Evolutionary conservation across 768 basidiomycete genomes (phyloP).

Genomic region (Mycena kentingensis): DNA sequence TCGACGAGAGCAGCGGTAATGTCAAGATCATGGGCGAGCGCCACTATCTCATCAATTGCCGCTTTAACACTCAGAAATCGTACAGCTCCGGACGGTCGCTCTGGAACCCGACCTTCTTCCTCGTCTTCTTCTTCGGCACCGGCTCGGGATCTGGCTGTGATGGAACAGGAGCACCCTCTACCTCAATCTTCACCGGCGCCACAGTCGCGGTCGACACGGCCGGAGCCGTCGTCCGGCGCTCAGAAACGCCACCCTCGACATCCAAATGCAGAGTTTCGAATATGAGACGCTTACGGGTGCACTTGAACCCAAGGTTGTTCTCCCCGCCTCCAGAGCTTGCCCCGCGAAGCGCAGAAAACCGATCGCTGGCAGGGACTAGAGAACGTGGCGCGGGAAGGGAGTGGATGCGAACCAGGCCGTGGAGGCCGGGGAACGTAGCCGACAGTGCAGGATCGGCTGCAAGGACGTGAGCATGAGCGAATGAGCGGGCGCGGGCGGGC

Average conservation of each 20-base stretch:
- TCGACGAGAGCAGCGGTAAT: too few species aligned
- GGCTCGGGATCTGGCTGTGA: too few species aligned
- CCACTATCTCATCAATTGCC: too few species aligned
- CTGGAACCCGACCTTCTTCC: constrained; percentile 71
- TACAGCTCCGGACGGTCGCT: constrained; percentile 72
- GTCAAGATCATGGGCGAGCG: too few species aligned
- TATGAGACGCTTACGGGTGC: constrained; percentile 82
- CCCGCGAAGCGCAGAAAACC: constrained; percentile 81
- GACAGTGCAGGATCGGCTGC: constrained; percentile 78
- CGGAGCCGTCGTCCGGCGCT: constrained; percentile 65
- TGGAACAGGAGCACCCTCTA: constrained; percentile 45
- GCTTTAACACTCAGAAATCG: constrained; percentile 78
- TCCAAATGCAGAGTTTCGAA: constrained; percentile 92
- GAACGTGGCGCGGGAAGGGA: constrained; percentile 74
- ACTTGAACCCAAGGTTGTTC: constrained; percentile 95
- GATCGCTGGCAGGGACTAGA: constrained; percentile 77
- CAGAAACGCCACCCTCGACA: constrained; percentile 81
- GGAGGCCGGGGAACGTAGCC: constrained; percentile 76
- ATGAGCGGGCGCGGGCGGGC: constrained; percentile 2
- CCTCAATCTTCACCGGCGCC: constrained; percentile 47
- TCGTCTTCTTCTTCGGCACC: constrained; percentile 42
- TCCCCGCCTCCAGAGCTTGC: constrained; percentile 71
- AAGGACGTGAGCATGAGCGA: not conserved
- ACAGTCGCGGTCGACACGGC: constrained; percentile 24
- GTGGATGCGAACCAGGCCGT: constrained; percentile 82